Evolutionary conservation across 1,284 basidiomycete species (phyloP).

Genomic region (Pseudozyma flocculosa): DNA sequence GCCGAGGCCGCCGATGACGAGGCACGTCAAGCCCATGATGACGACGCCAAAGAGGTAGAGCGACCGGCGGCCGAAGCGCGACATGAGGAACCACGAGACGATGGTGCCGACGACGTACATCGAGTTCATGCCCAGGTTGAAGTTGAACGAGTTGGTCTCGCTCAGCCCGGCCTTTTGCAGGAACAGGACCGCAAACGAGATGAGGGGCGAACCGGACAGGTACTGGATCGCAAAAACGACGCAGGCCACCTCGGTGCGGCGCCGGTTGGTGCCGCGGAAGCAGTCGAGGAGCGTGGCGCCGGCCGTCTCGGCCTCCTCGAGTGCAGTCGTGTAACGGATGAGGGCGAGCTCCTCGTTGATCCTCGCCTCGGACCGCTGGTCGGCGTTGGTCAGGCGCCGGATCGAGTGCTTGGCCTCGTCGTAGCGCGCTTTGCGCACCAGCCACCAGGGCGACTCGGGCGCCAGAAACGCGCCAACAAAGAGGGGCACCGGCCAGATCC

Average conservation of each 20-base stretch:
- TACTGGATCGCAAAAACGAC: constrained; percentile 57
- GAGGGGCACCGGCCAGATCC: constrained; percentile 54
- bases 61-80: constrained; percentile 58
- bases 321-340: constrained; percentile 60
- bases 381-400: background rate
- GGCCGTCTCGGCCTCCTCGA: constrained; percentile 57
- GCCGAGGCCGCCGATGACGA: constrained; percentile 55
- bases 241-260: constrained; percentile 60
- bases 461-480: constrained; percentile 54
- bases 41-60: constrained; percentile 62
- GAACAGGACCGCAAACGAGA: constrained; percentile 54
- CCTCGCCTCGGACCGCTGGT: constrained; percentile 49
- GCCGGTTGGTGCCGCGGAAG: constrained; percentile 60
- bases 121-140: constrained; percentile 59
- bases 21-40: constrained; percentile 38
- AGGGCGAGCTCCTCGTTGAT: constrained; percentile 61
- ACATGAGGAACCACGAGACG: constrained; percentile 59
- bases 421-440: constrained; percentile 60
- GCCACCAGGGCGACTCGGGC: constrained; percentile 61
- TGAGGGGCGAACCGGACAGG: constrained; percentile 41
- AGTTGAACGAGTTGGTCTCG: constrained; percentile 57
- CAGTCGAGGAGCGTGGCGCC: constrained; percentile 60
- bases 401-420: constrained; percentile 60
- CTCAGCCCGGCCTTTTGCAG: constrained; percentile 60
- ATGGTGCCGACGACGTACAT: constrained; percentile 59